Base-by-base conservation (phyloP, 352 stramenopile species). In the Pythium dissotocum region DNA sequence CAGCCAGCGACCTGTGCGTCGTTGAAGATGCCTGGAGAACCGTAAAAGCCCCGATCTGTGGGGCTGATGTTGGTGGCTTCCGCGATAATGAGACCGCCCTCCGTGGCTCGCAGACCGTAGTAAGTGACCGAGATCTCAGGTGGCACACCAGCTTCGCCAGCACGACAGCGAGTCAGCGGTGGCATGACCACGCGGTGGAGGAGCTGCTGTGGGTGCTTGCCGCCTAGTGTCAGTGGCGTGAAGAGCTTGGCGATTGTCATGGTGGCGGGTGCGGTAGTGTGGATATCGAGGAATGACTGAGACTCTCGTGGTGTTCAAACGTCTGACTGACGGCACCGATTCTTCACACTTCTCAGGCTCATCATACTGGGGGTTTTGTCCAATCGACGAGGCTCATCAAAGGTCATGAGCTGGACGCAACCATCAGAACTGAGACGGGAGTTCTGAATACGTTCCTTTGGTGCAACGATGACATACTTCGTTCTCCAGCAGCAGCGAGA, bases 121-220 rank as follows among this genome's bases (percentile, higher is more conserved):
- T 85, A 85, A 24, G 58, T 49, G 54, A 57, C 58, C 61, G 60
- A 13, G 58, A 62, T 36, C 36, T 46, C 40, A 58, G 64, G 26
- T 66, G 56, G 49, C 48, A 40, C 60, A 18, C 65, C 66, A 3
- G 32, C 9, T 2, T 49, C 55, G 52, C 48, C 66, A 38, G 58
- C 56, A 33, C 56, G 73, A 14, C 32, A 35, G 18, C 54, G 73
- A 44, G 78, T 87, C 12, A 85, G 57, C 24, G 78, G 78, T 13
- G 74, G 69, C 52, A 86, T 56, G 36, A 83, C 72, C 24, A 87
- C 70, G 59, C 77, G 75, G 65, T 87, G 62, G 51, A 67, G 57
- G 4, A 86, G 71, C 26, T 58, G 28, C 6, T 53, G 24, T 12
- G 46, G 24, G 30, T 36, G 26, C 26, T 67, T 63, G 53, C 72